These are phyloP conservation scores for Phalaenopsis hybrid DNA, from an alignment of 116 monocot species.

Conservation along the genomic window DNA sequence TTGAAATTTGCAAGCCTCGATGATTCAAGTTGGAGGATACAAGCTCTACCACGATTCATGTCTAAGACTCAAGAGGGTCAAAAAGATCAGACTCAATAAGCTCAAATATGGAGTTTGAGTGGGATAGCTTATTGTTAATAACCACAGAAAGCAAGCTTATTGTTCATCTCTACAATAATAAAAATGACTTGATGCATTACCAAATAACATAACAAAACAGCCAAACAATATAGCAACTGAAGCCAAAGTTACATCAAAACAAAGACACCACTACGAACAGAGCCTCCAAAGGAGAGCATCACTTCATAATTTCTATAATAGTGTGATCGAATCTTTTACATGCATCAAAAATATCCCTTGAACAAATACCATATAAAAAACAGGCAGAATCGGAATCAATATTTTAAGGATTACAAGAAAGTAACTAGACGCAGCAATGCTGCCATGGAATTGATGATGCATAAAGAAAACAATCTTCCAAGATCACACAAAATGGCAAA, in stretches of 20 bases:
- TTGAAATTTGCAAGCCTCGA: too few relatives aligned
- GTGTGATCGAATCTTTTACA: background rate
- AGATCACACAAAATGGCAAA: background rate
- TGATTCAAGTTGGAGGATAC: too few relatives aligned
- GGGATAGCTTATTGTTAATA: background rate
- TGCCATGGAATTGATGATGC: conserved; percentile 2
- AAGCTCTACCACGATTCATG: too few relatives aligned
- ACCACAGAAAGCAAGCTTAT: background rate
- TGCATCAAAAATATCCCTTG: background rate
- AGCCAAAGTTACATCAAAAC: background rate
- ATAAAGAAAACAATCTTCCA: background rate
- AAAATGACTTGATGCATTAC: background rate
- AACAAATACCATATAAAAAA: background rate
- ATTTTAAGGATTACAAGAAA: background rate
- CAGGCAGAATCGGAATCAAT: background rate
- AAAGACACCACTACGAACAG: background rate
- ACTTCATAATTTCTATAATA: conserved; percentile 2
- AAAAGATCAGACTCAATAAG: too few relatives aligned
- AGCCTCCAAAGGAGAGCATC: background rate
- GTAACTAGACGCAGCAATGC: background rate
- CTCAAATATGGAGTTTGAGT: too few relatives aligned
- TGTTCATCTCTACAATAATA: background rate
- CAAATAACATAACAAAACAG: background rate
- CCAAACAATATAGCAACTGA: background rate
- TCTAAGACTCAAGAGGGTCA: too few relatives aligned